These are phyloP conservation scores for Delitschia confertaspora DNA, from an alignment of 495 filamentous ascomycete species.

Conservation along the genomic window DNA sequence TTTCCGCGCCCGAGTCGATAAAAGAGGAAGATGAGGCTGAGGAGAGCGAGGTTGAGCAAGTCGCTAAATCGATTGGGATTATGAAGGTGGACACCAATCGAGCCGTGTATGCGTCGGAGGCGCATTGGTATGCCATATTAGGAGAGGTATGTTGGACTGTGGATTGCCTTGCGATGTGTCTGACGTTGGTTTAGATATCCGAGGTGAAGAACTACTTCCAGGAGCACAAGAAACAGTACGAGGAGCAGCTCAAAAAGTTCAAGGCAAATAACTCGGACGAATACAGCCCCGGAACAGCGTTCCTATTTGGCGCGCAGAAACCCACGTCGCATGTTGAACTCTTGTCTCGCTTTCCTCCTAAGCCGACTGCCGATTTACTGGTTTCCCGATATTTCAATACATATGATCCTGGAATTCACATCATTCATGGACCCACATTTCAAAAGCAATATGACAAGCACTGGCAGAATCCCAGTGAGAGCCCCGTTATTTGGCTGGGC, in stretches of 20 bases:
- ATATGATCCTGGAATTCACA: slow-evolving; percentile 66
- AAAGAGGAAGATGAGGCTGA: slow-evolving; percentile 48
- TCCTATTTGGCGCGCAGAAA: slow-evolving; percentile 64
- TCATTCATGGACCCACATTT: slow-evolving; percentile 81
- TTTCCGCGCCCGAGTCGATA: slow-evolving; percentile 48
- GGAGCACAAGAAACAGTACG: slow-evolving; percentile 59
- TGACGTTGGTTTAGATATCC: slow-evolving; percentile 51
- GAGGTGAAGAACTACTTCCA: slow-evolving; percentile 88
- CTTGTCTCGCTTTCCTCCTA: slow-evolving; percentile 67
- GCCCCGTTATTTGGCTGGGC: slow-evolving; percentile 80
- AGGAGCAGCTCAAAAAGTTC: slow-evolving; percentile 54
- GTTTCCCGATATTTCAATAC: slow-evolving; percentile 64
- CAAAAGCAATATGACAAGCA: slow-evolving; percentile 76
- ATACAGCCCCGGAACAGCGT: slow-evolving; percentile 38
- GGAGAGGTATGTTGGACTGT: slow-evolving; percentile 62
- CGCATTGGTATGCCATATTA: slow-evolving; percentile 88
- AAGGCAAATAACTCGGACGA: slow-evolving; percentile 50
- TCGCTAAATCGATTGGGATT: slow-evolving; percentile 84
- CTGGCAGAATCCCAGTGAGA: slow-evolving; percentile 75
- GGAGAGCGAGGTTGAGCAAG: slow-evolving; percentile 81
- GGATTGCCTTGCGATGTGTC: no score
- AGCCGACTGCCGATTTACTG: slow-evolving; percentile 71
- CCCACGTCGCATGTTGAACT: slow-evolving; percentile 65
- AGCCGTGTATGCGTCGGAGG: slow-evolving; percentile 81
- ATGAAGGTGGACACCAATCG: slow-evolving; percentile 85